Percentiles rank a stretch among this genome's conserved stretches.
Evolutionary conservation across 495 filamentous ascomycete genomes (phyloP).

Genomic region (Xylaria sp.): DNA sequence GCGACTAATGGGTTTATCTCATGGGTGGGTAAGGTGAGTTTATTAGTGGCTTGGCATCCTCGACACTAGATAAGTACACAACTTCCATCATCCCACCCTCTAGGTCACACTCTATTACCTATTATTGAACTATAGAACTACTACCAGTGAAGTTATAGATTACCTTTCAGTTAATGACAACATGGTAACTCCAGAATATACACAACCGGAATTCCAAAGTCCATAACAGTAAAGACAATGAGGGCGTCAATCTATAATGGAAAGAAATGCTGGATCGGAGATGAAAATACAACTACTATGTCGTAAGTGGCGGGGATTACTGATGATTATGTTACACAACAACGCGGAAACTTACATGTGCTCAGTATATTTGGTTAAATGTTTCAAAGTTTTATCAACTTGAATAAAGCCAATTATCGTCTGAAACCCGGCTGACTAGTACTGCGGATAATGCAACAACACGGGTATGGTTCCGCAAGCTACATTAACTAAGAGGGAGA

Average conservation of each 20-base stretch:
- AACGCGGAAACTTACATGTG: background rate
- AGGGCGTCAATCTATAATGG: background rate
- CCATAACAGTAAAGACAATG: background rate
- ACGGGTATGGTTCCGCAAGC: background rate
- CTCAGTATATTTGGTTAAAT: too few species aligned
- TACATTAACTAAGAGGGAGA: background rate
- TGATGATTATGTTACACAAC: background rate
- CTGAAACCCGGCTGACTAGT: too few species aligned
- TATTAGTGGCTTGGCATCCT: background rate
- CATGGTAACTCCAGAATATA: too few species aligned
- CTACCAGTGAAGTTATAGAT: too few species aligned
- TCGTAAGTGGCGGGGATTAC: too few species aligned
- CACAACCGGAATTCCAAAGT: background rate
- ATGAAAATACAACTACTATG: background rate
- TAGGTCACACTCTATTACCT: background rate
- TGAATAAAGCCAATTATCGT: background rate
- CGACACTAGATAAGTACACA: background rate
- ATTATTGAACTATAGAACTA: too few species aligned
- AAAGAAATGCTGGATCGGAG: background rate
- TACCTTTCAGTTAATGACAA: too few species aligned
- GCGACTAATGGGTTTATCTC: background rate
- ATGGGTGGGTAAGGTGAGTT: conserved; percentile 4
- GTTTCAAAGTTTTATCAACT: background rate
- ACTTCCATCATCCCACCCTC: background rate
- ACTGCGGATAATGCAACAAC: too few species aligned